These are phyloP conservation scores for Candida palmyrensis DNA, from an alignment of 805 yeast species.

Conservation along the genomic window DNA sequence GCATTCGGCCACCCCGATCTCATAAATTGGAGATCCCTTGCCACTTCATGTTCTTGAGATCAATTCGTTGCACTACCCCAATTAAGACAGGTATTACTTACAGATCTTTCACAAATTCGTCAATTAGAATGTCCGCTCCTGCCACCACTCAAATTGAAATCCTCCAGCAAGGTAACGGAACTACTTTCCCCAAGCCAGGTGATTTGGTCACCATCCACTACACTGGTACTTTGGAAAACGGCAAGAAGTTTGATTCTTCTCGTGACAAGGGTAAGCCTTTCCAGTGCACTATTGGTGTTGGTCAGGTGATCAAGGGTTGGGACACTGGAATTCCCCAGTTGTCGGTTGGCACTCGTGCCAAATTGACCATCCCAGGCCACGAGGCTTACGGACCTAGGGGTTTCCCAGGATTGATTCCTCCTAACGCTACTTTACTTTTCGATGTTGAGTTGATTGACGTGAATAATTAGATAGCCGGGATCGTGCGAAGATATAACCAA, in stretches of 20 bases:
- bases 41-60: slow-evolving; percentile 1
- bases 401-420: slow-evolving; percentile 95
- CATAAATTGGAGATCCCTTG: not conserved
- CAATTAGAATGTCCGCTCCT: slow-evolving; percentile 32
- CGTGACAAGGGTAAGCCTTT: slow-evolving; percentile 94
- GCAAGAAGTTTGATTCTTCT: slow-evolving; percentile 94
- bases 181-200: slow-evolving; percentile 79
- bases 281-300: slow-evolving; percentile 91
- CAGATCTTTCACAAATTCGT: slow-evolving; percentile 36
- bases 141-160: slow-evolving; percentile 37
- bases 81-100: slow-evolving; percentile 2
- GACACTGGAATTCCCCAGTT: slow-evolving; percentile 90
- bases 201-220: slow-evolving; percentile 92
- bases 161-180: slow-evolving; percentile 70
- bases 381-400: slow-evolving; percentile 95
- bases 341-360: slow-evolving; percentile 89
- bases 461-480: too few species aligned
- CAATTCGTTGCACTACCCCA: slow-evolving; percentile 2
- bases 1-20: too few species aligned
- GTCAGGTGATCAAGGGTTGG: slow-evolving; percentile 97
- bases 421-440: slow-evolving; percentile 87
- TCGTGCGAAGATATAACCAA: too few species aligned
- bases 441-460: slow-evolving; percentile 70
- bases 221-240: slow-evolving; percentile 92
- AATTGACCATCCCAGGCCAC: slow-evolving; percentile 86